These are phyloP conservation scores for Argentina anserina DNA, from an alignment of 306 rosid species.

Conservation along the genomic window DNA sequence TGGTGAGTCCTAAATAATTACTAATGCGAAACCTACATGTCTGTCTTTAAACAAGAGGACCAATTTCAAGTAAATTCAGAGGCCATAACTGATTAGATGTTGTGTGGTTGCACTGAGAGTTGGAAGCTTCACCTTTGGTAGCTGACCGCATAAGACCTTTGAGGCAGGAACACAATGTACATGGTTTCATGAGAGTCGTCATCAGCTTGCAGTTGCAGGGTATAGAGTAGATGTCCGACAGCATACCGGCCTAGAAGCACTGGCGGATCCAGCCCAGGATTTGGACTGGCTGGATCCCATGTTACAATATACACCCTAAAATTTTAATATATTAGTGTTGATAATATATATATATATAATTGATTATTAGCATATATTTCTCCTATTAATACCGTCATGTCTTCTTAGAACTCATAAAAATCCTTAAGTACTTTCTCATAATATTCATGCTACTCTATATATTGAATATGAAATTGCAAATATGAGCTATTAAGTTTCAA, in stretches of 20 bases:
- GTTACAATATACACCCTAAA: too few species aligned
- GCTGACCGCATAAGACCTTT: constrained; percentile 33
- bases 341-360: too few species aligned
- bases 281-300: too few species aligned
- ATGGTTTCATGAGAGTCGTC: constrained; percentile 10
- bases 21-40: background rate
- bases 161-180: constrained; percentile 59
- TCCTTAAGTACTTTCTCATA: too few species aligned
- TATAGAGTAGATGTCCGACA: constrained; percentile 71
- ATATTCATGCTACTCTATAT: too few species aligned
- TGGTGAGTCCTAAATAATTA: background rate
- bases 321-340: too few species aligned
- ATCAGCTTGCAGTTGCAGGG: constrained; percentile 31
- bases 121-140: constrained; percentile 80
- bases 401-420: too few species aligned
- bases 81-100: constrained; percentile 30
- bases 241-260: constrained; percentile 86
- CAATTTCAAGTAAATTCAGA: constrained; percentile 11
- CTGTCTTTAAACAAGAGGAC: constrained; percentile 1
- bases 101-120: constrained; percentile 59
- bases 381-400: too few species aligned
- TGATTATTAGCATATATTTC: too few species aligned
- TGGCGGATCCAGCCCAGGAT: too few species aligned
- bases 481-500: too few species aligned
- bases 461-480: too few species aligned